Percentiles rank a stretch among this genome's conserved stretches.
These are phyloP conservation scores for Didymella keratinophila DNA, from an alignment of 2,329 filamentous ascomycete species.

Conservation along the genomic window DNA sequence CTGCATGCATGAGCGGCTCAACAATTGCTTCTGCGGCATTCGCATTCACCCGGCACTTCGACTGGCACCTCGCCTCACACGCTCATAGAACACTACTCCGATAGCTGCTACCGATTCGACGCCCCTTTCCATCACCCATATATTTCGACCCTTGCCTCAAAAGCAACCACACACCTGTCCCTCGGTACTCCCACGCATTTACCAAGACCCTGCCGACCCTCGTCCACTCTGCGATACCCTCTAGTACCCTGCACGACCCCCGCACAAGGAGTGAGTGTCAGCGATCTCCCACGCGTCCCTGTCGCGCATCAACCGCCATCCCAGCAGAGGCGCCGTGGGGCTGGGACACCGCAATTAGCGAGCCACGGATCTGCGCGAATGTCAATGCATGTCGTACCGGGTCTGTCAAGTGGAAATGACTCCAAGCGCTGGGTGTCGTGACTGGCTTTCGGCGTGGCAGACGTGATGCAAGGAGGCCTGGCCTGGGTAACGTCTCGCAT, in stretches of 20 bases:
- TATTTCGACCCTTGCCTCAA: not conserved
- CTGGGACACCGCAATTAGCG: slow-evolving; percentile 14
- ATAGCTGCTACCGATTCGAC: not conserved
- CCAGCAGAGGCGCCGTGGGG: slow-evolving; percentile 2
- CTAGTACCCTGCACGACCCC: not conserved
- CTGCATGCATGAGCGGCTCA: slow-evolving; percentile 12
- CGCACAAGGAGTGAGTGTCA: not conserved
- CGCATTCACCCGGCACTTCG: not conserved
- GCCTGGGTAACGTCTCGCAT: not conserved
- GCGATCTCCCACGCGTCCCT: slow-evolving; percentile 16
- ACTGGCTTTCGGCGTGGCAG: not conserved
- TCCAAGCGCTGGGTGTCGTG: slow-evolving; percentile 7
- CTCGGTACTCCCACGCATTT: not conserved
- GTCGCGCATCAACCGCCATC: slow-evolving; percentile 12
- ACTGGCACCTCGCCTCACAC: not conserved
- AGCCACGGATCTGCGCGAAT: slow-evolving; percentile 9
- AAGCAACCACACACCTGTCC: slow-evolving; percentile 2
- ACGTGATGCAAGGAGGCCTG: slow-evolving; percentile 3
- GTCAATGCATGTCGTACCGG: slow-evolving; percentile 15
- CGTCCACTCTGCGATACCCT: not conserved
- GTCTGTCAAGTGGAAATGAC: slow-evolving; percentile 7
- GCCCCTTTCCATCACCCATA: not conserved
- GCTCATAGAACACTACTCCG: not conserved
- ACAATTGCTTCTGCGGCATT: not conserved
- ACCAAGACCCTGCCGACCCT: not conserved